phyloP scores from a whole-genome alignment of 257 asterid genomes.

The Rehmannia glutinosa region DNA sequence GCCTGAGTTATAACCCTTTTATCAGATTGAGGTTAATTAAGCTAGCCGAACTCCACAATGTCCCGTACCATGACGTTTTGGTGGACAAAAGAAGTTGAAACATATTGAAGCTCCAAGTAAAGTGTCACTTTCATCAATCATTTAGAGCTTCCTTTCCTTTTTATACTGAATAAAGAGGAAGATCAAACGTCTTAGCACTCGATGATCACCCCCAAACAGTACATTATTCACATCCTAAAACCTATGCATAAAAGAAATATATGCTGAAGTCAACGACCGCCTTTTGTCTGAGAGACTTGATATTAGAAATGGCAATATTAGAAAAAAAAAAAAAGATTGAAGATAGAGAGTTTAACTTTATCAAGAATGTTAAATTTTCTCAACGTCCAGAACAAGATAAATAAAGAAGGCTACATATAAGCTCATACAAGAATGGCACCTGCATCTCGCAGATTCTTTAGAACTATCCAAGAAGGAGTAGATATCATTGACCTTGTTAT shows the following conservation, averaged over 20 bases:
- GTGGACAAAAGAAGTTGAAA: not conserved
- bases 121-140: not conserved
- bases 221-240: not conserved
- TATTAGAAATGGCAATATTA: not conserved
- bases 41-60: not conserved
- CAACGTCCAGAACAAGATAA: not conserved
- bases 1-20: not conserved
- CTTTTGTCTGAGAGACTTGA: not conserved
- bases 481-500: constrained; percentile 52
- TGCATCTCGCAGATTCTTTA: constrained; percentile 43
- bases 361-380: not conserved
- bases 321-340: constrained; percentile 6
- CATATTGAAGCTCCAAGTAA: not conserved
- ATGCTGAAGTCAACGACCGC: constrained; percentile 2
- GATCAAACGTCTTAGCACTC: not conserved
- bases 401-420: not conserved
- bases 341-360: not conserved
- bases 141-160: not conserved
- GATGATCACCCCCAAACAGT: not conserved
- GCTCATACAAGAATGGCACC: constrained; percentile 39
- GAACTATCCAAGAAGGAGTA: constrained; percentile 44
- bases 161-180: not conserved
- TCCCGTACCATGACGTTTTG: not conserved
- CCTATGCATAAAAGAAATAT: not conserved
- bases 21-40: not conserved